Conservation (phyloP, 1,284 basidiomycete species). For the Leccinum angustisporum region DNA sequence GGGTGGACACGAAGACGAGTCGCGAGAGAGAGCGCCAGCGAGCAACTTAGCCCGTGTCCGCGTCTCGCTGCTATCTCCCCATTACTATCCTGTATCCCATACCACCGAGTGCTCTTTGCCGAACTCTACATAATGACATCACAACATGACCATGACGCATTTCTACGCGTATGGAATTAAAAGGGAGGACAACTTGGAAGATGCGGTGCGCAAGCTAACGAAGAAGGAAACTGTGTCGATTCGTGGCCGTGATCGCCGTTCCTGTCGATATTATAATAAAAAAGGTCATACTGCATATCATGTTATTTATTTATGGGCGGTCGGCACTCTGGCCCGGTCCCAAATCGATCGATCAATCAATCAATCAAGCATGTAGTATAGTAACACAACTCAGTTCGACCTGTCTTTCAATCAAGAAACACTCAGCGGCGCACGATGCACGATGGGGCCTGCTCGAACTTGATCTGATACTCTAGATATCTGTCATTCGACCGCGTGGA, state of each 20-base stretch:
- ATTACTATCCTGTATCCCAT: constrained; percentile 6
- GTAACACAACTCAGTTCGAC: no score
- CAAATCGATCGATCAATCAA: no score
- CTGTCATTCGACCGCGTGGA: not conserved
- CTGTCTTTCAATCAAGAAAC: no score
- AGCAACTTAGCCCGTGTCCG: constrained; percentile 11
- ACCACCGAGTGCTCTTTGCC: not conserved
- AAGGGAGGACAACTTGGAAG: not conserved
- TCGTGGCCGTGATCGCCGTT: not conserved
- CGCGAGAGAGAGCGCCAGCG: constrained; percentile 40
- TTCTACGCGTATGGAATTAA: not conserved
- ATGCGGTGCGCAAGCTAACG: not conserved
- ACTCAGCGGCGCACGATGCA: no score
- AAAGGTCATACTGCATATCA: not conserved
- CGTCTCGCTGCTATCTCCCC: not conserved
- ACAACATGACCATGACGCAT: not conserved
- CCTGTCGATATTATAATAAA: not conserved
- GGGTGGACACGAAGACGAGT: constrained; percentile 74
- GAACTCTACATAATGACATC: constrained; percentile 4
- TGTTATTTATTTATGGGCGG: no score
- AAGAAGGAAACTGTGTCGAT: not conserved
- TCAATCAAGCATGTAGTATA: no score
- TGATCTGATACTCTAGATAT: no score
- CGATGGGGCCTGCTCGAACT: no score
- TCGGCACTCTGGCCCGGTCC: not conserved